A percentile compares a stretch with the other conserved stretches of the same genome.
phyloP scores from a whole-genome alignment of 495 filamentous ascomycete species.

The Staphylotrichum tortipilum region DNA sequence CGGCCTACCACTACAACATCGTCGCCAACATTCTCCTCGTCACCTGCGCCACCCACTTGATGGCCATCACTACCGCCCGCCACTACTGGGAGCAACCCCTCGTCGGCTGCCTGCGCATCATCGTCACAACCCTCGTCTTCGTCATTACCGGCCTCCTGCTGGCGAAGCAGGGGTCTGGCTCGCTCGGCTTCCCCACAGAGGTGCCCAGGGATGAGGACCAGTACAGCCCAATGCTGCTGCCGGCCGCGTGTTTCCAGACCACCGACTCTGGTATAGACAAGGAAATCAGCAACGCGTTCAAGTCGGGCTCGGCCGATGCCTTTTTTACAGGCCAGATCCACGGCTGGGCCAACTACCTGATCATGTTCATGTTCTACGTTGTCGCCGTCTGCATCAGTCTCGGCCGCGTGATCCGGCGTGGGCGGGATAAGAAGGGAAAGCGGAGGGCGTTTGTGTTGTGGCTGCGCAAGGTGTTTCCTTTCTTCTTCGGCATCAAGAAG shows the following conservation, averaged over 20 bases:
- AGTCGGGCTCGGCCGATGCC: constrained; percentile 5
- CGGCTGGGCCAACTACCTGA: constrained; percentile 23
- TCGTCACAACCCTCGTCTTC: constrained; percentile 19
- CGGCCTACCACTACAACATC: constrained; percentile 37
- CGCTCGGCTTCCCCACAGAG: constrained; percentile 20
- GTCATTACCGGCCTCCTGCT: constrained; percentile 23
- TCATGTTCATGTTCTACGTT: constrained; percentile 24
- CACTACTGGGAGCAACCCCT: constrained; percentile 30
- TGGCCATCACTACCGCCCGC: constrained; percentile 27
- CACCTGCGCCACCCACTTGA: constrained; percentile 33
- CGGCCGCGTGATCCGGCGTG: constrained; percentile 17
- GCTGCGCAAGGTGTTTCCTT: not conserved
- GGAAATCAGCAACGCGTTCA: constrained; percentile 10
- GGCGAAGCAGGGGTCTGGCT: constrained; percentile 20
- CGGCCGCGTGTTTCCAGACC: constrained; percentile 26
- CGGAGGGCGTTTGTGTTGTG: constrained; percentile 2
- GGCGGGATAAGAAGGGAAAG: constrained; percentile 12
- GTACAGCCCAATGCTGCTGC: constrained; percentile 22
- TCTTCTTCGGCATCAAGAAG: constrained; percentile 9
- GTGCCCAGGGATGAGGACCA: constrained; percentile 12
- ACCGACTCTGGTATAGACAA: constrained; percentile 1
- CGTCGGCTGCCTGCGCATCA: constrained; percentile 21
- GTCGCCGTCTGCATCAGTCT: constrained; percentile 19
- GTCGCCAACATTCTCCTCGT: constrained; percentile 33
- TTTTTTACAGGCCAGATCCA: constrained; percentile 21